Conservation (phyloP, 202 grass and related monocot genomes). For the Dendrocalamus latiflorus region DNA sequence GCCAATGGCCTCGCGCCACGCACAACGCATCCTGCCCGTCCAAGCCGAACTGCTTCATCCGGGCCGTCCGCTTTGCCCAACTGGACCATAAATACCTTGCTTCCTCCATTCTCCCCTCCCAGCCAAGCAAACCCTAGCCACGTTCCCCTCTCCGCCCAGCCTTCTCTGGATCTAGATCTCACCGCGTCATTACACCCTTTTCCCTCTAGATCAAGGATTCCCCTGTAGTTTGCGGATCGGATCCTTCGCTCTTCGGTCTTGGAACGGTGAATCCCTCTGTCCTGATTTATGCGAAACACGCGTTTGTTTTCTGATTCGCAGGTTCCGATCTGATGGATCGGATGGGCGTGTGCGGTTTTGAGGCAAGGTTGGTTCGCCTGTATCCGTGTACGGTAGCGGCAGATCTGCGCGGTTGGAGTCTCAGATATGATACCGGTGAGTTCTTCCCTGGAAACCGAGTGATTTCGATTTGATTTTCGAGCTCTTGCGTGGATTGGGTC, state of each 20-base stretch:
- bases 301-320: not conserved
- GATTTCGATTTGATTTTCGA: not conserved
- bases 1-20: conserved; percentile 9
- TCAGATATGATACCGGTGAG: not conserved
- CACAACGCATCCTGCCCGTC: not conserved
- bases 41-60: not conserved
- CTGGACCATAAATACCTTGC: conserved; percentile 37
- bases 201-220: not conserved
- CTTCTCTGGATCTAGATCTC: not conserved
- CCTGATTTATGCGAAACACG: not conserved
- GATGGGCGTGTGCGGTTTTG: not conserved
- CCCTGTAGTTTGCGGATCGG: not conserved
- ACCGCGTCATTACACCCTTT: not conserved
- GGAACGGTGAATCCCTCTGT: not conserved
- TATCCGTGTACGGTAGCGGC: not conserved
- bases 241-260: not conserved
- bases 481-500: not conserved
- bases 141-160: not conserved
- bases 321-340: not conserved
- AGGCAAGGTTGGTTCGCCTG: not conserved
- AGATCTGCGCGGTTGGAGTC: not conserved
- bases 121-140: not conserved
- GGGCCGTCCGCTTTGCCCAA: not conserved
- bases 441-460: accelerated
- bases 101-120: not conserved